Conservation (phyloP, 148 eudicot genomes). For the Nepenthes gracilis region DNA sequence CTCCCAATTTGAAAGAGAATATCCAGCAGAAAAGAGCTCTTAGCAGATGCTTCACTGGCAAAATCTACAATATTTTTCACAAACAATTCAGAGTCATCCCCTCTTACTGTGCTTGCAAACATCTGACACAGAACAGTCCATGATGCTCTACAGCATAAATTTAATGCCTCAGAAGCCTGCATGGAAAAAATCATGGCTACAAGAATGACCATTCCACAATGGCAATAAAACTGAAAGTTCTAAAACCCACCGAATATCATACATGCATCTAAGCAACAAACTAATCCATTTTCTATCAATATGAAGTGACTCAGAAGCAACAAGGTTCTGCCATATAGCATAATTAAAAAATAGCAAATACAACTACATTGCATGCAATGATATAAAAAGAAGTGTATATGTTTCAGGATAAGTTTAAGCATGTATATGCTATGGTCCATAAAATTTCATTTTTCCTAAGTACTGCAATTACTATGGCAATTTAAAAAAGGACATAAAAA, state of each 20-base stretch:
- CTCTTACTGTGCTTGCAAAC: constrained; percentile 20
- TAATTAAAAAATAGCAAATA: no score
- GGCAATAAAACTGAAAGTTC: neutral
- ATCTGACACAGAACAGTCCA: constrained; percentile 59
- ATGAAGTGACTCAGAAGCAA: no score
- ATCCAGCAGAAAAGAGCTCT: constrained; percentile 49
- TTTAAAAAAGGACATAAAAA: no score
- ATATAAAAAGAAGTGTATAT: no score
- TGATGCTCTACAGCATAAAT: constrained; percentile 57
- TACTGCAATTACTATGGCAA: no score
- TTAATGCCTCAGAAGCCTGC: constrained; percentile 58
- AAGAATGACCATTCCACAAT: neutral
- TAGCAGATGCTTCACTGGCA: constrained; percentile 50
- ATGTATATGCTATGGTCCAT: no score
- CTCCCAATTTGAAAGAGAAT: constrained; percentile 32
- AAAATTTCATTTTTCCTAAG: no score
- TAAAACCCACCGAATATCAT: neutral
- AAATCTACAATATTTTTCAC: constrained; percentile 38
- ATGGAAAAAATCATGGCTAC: neutral
- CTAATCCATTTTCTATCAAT: no score
- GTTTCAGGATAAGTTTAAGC: no score
- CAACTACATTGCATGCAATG: no score
- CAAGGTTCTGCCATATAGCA: no score
- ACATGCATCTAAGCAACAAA: neutral
- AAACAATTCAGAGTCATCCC: constrained; percentile 19